phyloP scores from a whole-genome alignment of 345 rosid species.

The Balakata baccata region DNA sequence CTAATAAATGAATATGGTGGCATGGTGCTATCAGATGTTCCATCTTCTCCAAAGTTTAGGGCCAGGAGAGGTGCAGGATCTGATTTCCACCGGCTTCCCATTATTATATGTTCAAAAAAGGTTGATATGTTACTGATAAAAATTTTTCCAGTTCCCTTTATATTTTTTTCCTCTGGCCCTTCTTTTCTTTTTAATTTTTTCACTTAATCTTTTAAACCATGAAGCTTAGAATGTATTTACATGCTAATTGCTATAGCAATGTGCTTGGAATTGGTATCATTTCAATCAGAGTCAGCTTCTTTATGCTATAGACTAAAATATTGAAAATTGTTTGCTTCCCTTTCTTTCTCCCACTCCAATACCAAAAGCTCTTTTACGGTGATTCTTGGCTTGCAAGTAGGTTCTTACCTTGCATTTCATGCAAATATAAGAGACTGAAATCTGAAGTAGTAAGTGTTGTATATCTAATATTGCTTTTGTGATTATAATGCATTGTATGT shows the following conservation, averaged over 20 bases:
- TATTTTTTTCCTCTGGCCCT: background rate
- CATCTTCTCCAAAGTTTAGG: slow-evolving; percentile 17
- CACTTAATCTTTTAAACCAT: background rate
- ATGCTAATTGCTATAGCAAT: too few species aligned
- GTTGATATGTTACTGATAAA: slow-evolving; percentile 21
- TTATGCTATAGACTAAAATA: too few species aligned
- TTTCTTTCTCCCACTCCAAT: too few species aligned
- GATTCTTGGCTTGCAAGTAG: background rate
- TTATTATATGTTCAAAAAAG: slow-evolving; percentile 53
- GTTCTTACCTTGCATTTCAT: background rate
- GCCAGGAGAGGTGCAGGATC: slow-evolving; percentile 28
- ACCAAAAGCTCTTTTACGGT: background rate
- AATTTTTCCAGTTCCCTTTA: too few species aligned
- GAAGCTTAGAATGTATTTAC: too few species aligned
- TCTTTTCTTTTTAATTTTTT: background rate
- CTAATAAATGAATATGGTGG: slow-evolving; percentile 56
- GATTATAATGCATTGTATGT: too few species aligned
- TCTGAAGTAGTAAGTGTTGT: background rate
- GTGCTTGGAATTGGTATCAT: too few species aligned
- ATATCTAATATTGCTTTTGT: too few species aligned
- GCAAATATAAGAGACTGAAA: background rate
- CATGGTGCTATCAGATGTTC: slow-evolving; percentile 45
- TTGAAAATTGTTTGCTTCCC: too few species aligned
- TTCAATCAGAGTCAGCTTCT: too few species aligned
- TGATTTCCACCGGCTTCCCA: slow-evolving; percentile 34